These are phyloP conservation scores for Puccinia triticina DNA, from an alignment of 1,284 basidiomycete genomes.

Conservation along the genomic window DNA sequence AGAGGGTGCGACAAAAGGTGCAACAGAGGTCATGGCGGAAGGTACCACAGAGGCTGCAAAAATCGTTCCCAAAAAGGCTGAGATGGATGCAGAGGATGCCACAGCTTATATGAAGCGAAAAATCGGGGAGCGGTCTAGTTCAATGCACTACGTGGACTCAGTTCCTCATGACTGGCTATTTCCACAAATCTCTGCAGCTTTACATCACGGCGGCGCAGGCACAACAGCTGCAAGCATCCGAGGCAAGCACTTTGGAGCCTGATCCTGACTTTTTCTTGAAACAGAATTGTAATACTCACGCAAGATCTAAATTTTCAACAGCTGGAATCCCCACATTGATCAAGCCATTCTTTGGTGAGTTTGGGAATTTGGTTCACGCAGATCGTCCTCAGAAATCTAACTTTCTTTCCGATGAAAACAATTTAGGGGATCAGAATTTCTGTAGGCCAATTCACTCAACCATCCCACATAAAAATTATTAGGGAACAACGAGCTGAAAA, in stretches of 20 bases:
- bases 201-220: slow-evolving; percentile 95
- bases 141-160: slow-evolving; percentile 68
- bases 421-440: slow-evolving; percentile 63
- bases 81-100: background rate
- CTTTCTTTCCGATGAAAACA: slow-evolving; percentile 61
- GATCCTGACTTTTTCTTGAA: background rate
- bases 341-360: slow-evolving; percentile 85
- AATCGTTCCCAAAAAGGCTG: too few species aligned
- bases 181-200: slow-evolving; percentile 86
- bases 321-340: slow-evolving; percentile 94
- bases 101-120: slow-evolving; percentile 53
- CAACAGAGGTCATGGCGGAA: background rate
- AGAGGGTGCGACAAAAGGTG: slow-evolving; percentile 57
- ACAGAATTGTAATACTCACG: background rate
- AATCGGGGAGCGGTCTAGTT: slow-evolving; percentile 52
- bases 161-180: slow-evolving; percentile 98
- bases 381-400: slow-evolving; percentile 64
- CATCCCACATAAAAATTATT: background rate
- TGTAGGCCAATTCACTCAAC: slow-evolving; percentile 72
- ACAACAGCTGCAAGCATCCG: slow-evolving; percentile 89
- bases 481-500: too few species aligned
- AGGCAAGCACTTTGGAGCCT: slow-evolving; percentile 63
- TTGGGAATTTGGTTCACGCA: slow-evolving; percentile 57
- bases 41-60: slow-evolving; percentile 59
- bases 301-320: slow-evolving; percentile 55